Evolutionary conservation across 2,329 filamentous ascomycete species (phyloP).

Genomic region (Fusarium sp.): DNA sequence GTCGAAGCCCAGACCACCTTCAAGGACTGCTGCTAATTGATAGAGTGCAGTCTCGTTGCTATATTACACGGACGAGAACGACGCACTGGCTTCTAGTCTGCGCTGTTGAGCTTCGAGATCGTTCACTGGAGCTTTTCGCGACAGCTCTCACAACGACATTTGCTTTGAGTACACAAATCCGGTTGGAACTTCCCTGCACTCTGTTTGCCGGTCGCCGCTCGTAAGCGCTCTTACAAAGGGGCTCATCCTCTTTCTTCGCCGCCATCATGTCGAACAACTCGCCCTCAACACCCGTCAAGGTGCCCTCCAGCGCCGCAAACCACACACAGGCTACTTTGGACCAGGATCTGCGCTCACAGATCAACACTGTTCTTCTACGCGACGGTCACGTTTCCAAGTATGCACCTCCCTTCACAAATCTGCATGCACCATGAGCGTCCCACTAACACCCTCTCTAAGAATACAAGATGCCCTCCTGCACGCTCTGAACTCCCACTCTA

Average conservation of each 20-base stretch:
- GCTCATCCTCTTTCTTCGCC: slow-evolving; percentile 1
- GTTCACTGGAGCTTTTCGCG: slow-evolving; percentile 9
- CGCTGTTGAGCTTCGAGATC: slow-evolving; percentile 10
- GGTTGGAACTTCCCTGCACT: neutral
- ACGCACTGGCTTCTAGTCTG: neutral
- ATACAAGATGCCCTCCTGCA: slow-evolving; percentile 75
- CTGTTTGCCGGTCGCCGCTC: neutral
- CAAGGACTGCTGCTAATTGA: neutral
- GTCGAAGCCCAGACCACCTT: accelerated
- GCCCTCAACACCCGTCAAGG: slow-evolving; percentile 69
- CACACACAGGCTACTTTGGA: slow-evolving; percentile 72
- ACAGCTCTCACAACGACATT: neutral
- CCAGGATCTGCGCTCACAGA: slow-evolving; percentile 70
- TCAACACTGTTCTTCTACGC: slow-evolving; percentile 68
- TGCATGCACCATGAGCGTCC: neutral
- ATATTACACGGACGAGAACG: neutral
- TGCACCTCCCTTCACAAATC: slow-evolving; percentile 23
- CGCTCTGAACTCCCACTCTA: slow-evolving; percentile 67
- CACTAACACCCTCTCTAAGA: slow-evolving; percentile 46
- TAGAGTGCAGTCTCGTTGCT: neutral
- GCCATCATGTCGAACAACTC: slow-evolving; percentile 58
- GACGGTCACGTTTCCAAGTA: slow-evolving; percentile 72
- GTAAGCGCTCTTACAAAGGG: neutral
- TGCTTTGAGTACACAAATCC: neutral
- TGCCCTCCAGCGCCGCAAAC: slow-evolving; percentile 68